These are phyloP conservation scores for Nephelium lappaceum DNA, from an alignment of 345 rosid species.

Conservation along the genomic window DNA sequence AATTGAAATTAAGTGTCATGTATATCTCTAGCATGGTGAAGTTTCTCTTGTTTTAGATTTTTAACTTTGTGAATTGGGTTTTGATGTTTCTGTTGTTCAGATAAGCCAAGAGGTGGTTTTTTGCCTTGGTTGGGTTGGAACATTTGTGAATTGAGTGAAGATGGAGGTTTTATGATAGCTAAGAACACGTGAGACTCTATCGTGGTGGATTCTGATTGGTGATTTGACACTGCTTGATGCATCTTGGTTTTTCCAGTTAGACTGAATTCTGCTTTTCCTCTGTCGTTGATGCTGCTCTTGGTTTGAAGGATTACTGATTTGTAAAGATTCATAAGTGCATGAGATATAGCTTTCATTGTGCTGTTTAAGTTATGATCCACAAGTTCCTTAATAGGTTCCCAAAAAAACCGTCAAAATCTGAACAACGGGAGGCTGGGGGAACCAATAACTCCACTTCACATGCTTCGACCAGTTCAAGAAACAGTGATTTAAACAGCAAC, in stretches of 20 bases:
- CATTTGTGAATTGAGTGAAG: background rate
- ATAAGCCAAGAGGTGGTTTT: slow-evolving; percentile 18
- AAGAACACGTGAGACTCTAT: background rate
- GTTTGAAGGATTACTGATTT: slow-evolving; percentile 19
- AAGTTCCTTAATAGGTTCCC: slow-evolving; percentile 67
- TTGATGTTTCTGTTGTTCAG: slow-evolving; percentile 27
- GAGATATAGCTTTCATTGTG: slow-evolving; percentile 14
- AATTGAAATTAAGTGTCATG: background rate
- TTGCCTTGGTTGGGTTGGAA: slow-evolving; percentile 18
- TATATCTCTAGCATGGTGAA: background rate
- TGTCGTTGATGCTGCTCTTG: slow-evolving; percentile 18
- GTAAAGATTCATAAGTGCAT: slow-evolving; percentile 10
- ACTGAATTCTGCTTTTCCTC: background rate
- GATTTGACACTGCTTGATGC: slow-evolving; percentile 9
- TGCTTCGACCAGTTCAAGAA: slow-evolving; percentile 44
- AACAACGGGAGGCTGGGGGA: slow-evolving; percentile 57
- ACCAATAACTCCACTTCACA: slow-evolving; percentile 41
- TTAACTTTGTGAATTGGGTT: slow-evolving; percentile 16
- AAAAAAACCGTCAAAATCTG: slow-evolving; percentile 56
- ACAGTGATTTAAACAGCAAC: slow-evolving; percentile 37
- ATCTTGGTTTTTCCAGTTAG: slow-evolving; percentile 2
- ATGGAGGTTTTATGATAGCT: slow-evolving; percentile 8
- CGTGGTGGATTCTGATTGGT: slow-evolving; percentile 8
- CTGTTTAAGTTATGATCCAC: slow-evolving; percentile 48
- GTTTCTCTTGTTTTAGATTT: slow-evolving; percentile 6